phyloP scores from a whole-genome alignment of 352 stramenopile genomes.

The Plasmopara muralis region DNA sequence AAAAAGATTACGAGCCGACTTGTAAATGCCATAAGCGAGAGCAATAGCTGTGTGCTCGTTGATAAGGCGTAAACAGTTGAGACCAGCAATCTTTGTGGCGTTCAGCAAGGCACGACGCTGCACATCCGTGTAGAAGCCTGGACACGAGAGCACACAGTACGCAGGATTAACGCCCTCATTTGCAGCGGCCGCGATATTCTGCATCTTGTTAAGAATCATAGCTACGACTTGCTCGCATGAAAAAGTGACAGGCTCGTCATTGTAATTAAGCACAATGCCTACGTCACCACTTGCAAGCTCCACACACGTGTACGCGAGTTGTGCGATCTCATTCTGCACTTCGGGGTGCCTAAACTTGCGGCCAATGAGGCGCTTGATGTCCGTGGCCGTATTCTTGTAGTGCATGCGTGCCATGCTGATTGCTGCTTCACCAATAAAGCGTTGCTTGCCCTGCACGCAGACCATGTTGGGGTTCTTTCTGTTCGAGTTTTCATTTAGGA shows the following conservation, averaged over 20 bases:
- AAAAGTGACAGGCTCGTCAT: constrained; percentile 87
- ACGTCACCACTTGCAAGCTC: constrained; percentile 84
- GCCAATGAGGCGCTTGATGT: constrained; percentile 97
- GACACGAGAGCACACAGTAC: constrained; percentile 94
- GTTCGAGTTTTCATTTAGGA: constrained; percentile 99
- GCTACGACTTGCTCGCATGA: constrained; percentile 94
- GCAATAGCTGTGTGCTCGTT: constrained; percentile 97
- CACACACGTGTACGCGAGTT: constrained; percentile 88
- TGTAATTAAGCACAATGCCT: constrained; percentile 89
- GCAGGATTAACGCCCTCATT: constrained; percentile 84
- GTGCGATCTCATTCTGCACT: constrained; percentile 93
- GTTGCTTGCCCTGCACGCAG: constrained; percentile 85
- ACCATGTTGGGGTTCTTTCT: constrained; percentile 94
- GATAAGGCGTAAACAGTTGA: constrained; percentile 96
- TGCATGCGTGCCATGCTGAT: constrained; percentile 91
- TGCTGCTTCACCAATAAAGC: constrained; percentile 91
- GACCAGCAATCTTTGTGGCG: constrained; percentile 88
- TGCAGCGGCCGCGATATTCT: constrained; percentile 89
- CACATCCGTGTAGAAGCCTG: constrained; percentile 96
- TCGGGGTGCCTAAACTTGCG: constrained; percentile 94
- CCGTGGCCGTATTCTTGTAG: constrained; percentile 97
- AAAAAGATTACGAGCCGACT: constrained; percentile 93
- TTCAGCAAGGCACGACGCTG: constrained; percentile 94
- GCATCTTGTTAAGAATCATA: constrained; percentile 98
- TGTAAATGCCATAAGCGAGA: constrained; percentile 95